Evolutionary conservation across 306 rosid species (phyloP), one percentile per base, ranked within the genome.

Genomic region (Astragalus membranaceus): DNA sequence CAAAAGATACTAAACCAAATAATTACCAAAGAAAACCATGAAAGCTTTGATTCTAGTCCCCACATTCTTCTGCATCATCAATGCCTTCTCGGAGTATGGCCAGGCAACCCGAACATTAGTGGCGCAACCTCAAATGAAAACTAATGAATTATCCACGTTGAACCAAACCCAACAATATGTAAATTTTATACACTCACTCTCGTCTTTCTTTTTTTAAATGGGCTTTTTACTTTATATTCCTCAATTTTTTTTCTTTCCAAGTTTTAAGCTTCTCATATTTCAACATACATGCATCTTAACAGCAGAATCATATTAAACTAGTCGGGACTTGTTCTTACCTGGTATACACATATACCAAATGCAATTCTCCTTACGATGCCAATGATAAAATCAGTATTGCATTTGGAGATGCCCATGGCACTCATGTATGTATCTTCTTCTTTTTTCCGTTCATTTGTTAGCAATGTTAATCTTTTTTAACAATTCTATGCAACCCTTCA

Each of bases 331-430:
- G 96, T 44, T 71, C 84, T n/a, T 92, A 69, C 88, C 59, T 75
- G 1, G 88, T 86, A 1, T 48, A 79, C 26, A 85, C 88, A 46
- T 82, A n/a, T 70, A 89, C 98, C 20, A 92, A 96, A 73, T 89
- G 91, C 61, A 47, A 64, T 26, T 92, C 98, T 35, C 66, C 92
- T 29, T 49, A 55, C 8, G 78, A 86, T 67, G 89, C 98, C 1
- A 83, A 88, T 69, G 96, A 88, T 63, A 75, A 52, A 11, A 86
- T 89, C 72, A 82, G 91, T 70, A 77, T 87, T 64, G 2, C 80
- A 3, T 92, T 92, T 53, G 95, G 96, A 6, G 98, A 92, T 60
- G 95, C 91, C 20, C 60, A 83, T 67, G 95, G 95, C 64, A 76
- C 82, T 67, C 84, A 85, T 96, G 98, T 92, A 87, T 91, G 96